These are phyloP conservation scores for Aspergillus latus DNA, from an alignment of 2,329 filamentous ascomycete species.

Conservation along the genomic window DNA sequence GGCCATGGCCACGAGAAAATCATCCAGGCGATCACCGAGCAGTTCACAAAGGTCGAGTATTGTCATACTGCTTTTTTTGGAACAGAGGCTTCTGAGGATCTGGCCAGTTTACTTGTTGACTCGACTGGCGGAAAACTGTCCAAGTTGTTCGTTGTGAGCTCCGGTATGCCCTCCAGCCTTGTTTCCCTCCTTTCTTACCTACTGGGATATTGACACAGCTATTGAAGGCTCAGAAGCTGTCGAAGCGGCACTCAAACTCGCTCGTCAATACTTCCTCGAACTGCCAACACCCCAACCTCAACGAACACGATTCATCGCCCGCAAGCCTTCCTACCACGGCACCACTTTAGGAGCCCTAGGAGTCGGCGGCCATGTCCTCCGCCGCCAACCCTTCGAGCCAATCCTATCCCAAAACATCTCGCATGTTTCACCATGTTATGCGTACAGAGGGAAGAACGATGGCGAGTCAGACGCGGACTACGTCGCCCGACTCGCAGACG, in stretches of 20 bases:
- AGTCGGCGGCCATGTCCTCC: slow-evolving; percentile 61
- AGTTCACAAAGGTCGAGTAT: slow-evolving; percentile 61
- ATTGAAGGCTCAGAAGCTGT: slow-evolving; percentile 63
- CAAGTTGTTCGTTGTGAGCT: slow-evolving; percentile 58
- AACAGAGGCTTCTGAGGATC: slow-evolving; percentile 53
- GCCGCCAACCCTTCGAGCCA: slow-evolving; percentile 62
- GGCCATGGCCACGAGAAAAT: slow-evolving; percentile 67
- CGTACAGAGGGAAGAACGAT: slow-evolving; percentile 57
- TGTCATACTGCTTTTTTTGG: slow-evolving; percentile 61
- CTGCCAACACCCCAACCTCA: slow-evolving; percentile 52
- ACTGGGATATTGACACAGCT: slow-evolving; percentile 23
- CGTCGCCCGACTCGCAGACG: slow-evolving; percentile 59
- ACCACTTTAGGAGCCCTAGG: slow-evolving; percentile 67
- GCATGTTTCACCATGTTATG: slow-evolving; percentile 65
- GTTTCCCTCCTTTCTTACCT: background rate
- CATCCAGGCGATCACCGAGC: slow-evolving; percentile 57
- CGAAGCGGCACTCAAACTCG: slow-evolving; percentile 67
- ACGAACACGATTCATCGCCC: slow-evolving; percentile 62
- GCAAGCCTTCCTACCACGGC: slow-evolving; percentile 68
- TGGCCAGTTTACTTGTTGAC: slow-evolving; percentile 51
- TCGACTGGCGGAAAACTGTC: slow-evolving; percentile 55
- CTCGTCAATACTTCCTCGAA: slow-evolving; percentile 66
- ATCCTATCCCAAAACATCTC: slow-evolving; percentile 58
- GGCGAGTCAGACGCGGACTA: slow-evolving; percentile 61
- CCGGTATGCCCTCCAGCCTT: slow-evolving; percentile 45